Base-by-base conservation (phyloP, 1,284 basidiomycete genomes). In the Heterobasidion parviporum region DNA sequence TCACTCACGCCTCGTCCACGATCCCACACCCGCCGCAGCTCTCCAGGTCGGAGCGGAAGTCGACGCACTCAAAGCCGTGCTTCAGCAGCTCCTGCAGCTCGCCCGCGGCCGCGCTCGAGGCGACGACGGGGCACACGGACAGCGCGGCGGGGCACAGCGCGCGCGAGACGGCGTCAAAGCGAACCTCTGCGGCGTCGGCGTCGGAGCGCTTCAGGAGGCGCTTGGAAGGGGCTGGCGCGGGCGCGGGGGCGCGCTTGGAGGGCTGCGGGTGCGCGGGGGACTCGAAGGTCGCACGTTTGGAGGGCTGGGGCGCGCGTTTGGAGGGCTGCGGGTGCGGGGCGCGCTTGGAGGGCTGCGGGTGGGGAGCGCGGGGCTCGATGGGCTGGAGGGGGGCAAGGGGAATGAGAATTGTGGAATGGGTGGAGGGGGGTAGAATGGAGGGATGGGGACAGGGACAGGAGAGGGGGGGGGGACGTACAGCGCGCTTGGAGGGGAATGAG, bases 1-100 rank as follows among this genome's bases (percentile, higher is more conserved):
- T 2, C 14, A 64, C 69, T 57, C 56, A 71, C 69, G 59, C 57
- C 16, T 50, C 45, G 53, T 69, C 62, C 14, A 67, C 47, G 12
- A 48, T 61, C 12, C 66, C 65, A 59, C 70, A 71, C 35, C 70
- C 70, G 14, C 69, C 70, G 55, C 68, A 71, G 41, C 66, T 65
- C 18, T 56, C 58, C 43, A 70, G 61, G 55, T 71, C 70, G 53
- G 60, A 62, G 10, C 47, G 45, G 38, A 67, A 56, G 50, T 70
- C 68, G n/a, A 68, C 67, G 51, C 70, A 71, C 55, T 71, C 69
- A 56, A 64, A 68, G 12, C 63, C 66, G 2, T 65, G 48, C 20
- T 53, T 49, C 45, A 64, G 57, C 62, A 63, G 66, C 38, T 63
- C 62, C n/a, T 56, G 26, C 60, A 61, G 18, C 56, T 60, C 26